Evolutionary conservation across 169 alveolate species (phyloP), one percentile per base, ranked within the genome.

Genomic region (Plasmodium chabaudi): DNA sequence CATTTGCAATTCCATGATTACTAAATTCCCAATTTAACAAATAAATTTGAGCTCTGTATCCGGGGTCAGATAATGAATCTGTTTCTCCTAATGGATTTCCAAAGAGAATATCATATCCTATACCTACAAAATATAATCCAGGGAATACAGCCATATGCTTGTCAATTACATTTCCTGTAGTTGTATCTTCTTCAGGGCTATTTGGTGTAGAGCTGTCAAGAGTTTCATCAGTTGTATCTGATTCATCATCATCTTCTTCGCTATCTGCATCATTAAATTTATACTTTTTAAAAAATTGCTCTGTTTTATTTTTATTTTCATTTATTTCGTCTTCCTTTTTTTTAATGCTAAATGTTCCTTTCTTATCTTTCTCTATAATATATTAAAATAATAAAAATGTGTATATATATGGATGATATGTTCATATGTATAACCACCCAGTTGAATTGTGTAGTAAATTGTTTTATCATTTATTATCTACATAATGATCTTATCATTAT

Each of bases 11-110:
- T 70, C 95, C 95, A 42, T 74, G 63, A 12, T 72, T 61, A 59
- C 84, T 82, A 17, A 87, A 64, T 13, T 53, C 84, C 95, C 95
- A 92, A 17, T 42, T 17, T 47, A 92, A 63, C 39, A 73, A 39
- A 25, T 86, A 64, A 21, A 88, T 71, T 39, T 92, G 95, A 3
- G 91, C 87, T 21, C 93, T 75, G 25, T 88, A 79, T 6, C 95
- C 95, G 7, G 95, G 95, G 47, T 92, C 95, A n/a, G 89, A 88
- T 88, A 92, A 86, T n/a, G 91, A 44, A 27, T 57, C 73, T 6
- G 92, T 71, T 19, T 88, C 93, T 15, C 95, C 95, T 21, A 88
- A 17, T 1, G 95, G 95, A 46, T 92, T 92, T 12, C 95, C 95
- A 57, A 70, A 74, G 10, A 92, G 72, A 25, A 59, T 27, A 53